Evolutionary conservation across 805 yeast species (phyloP).

Genomic region (Wickerhamomyces silvicola): DNA sequence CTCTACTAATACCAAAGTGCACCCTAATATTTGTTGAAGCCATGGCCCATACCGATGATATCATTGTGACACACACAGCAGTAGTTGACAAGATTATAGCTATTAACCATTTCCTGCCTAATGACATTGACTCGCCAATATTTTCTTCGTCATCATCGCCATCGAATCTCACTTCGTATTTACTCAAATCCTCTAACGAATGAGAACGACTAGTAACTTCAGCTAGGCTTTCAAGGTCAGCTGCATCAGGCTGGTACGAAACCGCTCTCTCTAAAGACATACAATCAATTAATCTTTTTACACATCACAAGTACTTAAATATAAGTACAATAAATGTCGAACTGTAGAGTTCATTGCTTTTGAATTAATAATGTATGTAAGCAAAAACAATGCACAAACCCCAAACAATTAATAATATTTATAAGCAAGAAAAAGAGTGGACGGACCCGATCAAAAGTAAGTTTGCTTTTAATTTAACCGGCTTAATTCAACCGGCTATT

Average conservation of each 20-base stretch:
- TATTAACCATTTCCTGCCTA: constrained; percentile 48
- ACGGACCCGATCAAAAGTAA: too few relatives aligned
- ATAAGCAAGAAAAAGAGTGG: too few relatives aligned
- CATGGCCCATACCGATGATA: constrained; percentile 64
- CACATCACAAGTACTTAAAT: neutral
- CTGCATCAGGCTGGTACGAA: constrained; percentile 14
- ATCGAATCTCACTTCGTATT: constrained; percentile 26
- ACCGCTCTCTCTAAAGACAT: neutral
- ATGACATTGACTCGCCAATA: constrained; percentile 30
- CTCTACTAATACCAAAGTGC: constrained; percentile 46
- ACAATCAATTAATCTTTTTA: neutral
- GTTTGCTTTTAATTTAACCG: too few relatives aligned
- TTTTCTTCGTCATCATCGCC: constrained; percentile 25
- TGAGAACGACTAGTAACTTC: constrained; percentile 4
- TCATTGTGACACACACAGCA: constrained; percentile 57
- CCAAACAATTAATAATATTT: too few relatives aligned
- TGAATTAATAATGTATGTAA: too few relatives aligned
- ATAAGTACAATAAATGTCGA: neutral
- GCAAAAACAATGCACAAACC: too few relatives aligned
- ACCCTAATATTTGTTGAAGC: constrained; percentile 45
- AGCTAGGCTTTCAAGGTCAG: constrained; percentile 12
- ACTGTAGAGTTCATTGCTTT: too few relatives aligned
- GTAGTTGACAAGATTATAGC: constrained; percentile 47
- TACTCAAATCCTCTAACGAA: constrained; percentile 3
- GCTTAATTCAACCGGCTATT: too few relatives aligned